phyloP scores from a whole-genome alignment of 2,329 filamentous ascomycete genomes.

The Lecanicillium sp. region DNA sequence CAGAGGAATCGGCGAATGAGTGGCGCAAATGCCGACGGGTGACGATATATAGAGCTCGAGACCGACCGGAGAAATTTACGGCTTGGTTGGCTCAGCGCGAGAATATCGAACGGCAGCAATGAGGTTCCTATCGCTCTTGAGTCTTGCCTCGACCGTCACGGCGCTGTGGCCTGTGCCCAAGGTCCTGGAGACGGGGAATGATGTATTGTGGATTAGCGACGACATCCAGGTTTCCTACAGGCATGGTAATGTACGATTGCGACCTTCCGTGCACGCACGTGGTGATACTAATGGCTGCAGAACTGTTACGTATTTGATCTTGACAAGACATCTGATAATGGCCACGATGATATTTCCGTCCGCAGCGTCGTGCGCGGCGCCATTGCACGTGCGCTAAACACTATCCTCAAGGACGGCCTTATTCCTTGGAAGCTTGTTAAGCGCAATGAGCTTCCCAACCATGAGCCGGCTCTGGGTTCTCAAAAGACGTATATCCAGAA shows the following conservation, averaged over 20 bases:
- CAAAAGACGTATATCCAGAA: constrained; percentile 43
- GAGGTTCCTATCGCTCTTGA: neutral
- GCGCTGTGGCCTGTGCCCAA: constrained; percentile 47
- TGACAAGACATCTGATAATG: neutral
- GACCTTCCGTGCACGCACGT: constrained; percentile 20
- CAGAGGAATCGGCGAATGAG: too few relatives aligned
- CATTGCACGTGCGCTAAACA: constrained; percentile 48
- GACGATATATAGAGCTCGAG: too few relatives aligned
- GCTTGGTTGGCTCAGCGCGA: too few relatives aligned
- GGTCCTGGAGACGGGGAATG: constrained; percentile 38
- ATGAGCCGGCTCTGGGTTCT: constrained; percentile 48
- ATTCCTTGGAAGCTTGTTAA: constrained; percentile 70
- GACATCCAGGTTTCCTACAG: constrained; percentile 44
- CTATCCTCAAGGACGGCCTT: constrained; percentile 57
- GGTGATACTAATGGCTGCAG: neutral
- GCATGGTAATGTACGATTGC: constrained; percentile 41
- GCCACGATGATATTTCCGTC: constrained; percentile 22
- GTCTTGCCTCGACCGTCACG: constrained; percentile 22
- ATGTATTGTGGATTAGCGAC: constrained; percentile 39
- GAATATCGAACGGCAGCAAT: too few relatives aligned
- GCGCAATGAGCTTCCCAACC: constrained; percentile 50
- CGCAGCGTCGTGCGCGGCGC: constrained; percentile 43
- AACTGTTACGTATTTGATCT: neutral
- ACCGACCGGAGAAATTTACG: too few relatives aligned
- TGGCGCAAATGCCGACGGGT: neutral